phyloP scores from a whole-genome alignment of 179 eudicot species.

The Drosera spatulata region DNA sequence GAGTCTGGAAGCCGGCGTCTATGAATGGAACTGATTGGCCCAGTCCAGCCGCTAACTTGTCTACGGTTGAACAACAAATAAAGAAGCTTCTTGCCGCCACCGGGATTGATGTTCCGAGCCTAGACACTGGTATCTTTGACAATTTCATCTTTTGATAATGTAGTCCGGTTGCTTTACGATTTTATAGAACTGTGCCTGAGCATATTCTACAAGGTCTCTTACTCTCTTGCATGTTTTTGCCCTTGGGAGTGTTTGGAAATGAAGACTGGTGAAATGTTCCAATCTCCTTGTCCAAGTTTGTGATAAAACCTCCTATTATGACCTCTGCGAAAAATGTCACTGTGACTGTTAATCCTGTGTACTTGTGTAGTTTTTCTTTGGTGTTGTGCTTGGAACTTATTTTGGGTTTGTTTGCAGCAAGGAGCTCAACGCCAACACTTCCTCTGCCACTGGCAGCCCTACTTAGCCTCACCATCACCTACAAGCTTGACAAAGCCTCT shows the following conservation, averaged over 20 bases:
- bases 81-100: slow-evolving; percentile 89
- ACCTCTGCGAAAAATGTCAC: too few relatives aligned
- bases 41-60: slow-evolving; percentile 93
- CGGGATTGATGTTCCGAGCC: slow-evolving; percentile 87
- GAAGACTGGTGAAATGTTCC: too few relatives aligned
- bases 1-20: slow-evolving; percentile 90
- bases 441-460: slow-evolving; percentile 97
- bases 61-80: slow-evolving; percentile 78
- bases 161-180: too few relatives aligned
- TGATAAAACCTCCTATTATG: too few relatives aligned
- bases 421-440: slow-evolving; percentile 67
- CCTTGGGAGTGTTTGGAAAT: too few relatives aligned
- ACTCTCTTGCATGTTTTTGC: too few relatives aligned
- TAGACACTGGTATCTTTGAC: slow-evolving; percentile 52
- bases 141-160: neutral
- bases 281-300: too few relatives aligned
- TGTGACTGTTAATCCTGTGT: too few relatives aligned
- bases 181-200: too few relatives aligned
- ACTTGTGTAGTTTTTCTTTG: too few relatives aligned
- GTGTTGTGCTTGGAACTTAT: too few relatives aligned
- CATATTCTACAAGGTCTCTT: too few relatives aligned
- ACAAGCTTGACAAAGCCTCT: slow-evolving; percentile 88
- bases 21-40: slow-evolving; percentile 99
- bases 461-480: slow-evolving; percentile 91
- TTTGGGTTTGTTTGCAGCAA: slow-evolving; percentile 26